Evolutionary conservation across 768 basidiomycete species (phyloP).

Genomic region (Mycena capillaripes): DNA sequence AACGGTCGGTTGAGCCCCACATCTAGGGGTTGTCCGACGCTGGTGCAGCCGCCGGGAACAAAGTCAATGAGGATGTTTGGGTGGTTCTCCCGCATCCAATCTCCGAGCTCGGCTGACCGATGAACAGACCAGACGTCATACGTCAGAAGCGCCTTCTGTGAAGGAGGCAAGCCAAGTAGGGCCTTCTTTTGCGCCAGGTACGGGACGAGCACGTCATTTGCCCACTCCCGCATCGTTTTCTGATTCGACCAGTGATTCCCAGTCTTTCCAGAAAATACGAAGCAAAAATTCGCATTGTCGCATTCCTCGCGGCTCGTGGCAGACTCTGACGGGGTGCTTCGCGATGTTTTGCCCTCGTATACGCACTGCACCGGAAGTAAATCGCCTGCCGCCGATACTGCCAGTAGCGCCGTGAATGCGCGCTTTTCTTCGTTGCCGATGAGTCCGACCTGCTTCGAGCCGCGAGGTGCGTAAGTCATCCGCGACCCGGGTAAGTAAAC

Average conservation of each 20-base stretch:
- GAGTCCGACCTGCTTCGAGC: constrained; percentile 32
- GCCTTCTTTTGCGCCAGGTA: constrained; percentile 27
- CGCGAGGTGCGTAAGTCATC: constrained; percentile 34
- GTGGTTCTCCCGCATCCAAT: constrained; percentile 41
- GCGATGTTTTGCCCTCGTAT: constrained; percentile 38
- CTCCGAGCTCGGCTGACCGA: constrained; percentile 42
- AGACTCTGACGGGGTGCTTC: constrained; percentile 22
- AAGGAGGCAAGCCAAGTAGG: not conserved
- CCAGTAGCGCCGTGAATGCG: constrained; percentile 20
- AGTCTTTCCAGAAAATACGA: constrained; percentile 36
- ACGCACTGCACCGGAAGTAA: constrained; percentile 49
- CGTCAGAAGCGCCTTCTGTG: constrained; percentile 35
- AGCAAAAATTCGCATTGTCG: constrained; percentile 28
- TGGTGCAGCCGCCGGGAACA: constrained; percentile 43
- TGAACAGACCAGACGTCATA: constrained; percentile 49
- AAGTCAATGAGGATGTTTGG: constrained; percentile 40
- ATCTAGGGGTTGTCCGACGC: constrained; percentile 41
- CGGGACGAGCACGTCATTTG: constrained; percentile 34
- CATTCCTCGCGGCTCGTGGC: not conserved
- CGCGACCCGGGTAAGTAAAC: constrained; percentile 26
- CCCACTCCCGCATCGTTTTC: constrained; percentile 38
- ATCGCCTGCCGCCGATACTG: constrained; percentile 39
- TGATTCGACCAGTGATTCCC: no score
- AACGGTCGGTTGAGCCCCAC: constrained; percentile 43
- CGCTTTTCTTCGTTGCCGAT: constrained; percentile 35